Base-by-base conservation (phyloP, 1,284 basidiomycete genomes). In the Heterobasidion annosum region DNA sequence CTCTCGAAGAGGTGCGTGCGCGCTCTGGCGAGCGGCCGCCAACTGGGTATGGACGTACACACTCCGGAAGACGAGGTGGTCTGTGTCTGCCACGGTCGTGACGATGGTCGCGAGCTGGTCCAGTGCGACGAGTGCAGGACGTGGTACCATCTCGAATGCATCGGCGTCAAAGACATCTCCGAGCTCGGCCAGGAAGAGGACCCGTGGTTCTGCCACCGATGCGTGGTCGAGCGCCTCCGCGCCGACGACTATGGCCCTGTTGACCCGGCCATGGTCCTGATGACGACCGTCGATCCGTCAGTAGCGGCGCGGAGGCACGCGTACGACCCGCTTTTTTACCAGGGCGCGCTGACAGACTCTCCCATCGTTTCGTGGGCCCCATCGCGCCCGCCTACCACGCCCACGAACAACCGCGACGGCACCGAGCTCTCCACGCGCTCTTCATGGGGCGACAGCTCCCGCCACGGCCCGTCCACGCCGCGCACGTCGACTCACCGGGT, bases 91-190 rank as follows among this genome's bases (percentile, higher is more conserved):
- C 67, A 71, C 40, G 82, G 81, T 15, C 71, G 67, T 49, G 83
- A 84, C 59, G 82, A 87, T 57, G 85, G 83, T 0, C 73, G 80
- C 32, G 77, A 83, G 54, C 73, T 88, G 43, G 88, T 91, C 34
- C 88, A 89, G 62, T 91, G 88, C 60, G 86, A 88, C 61, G 74
- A 75, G 8, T 91, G 88, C 65, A 73, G 79, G 62, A 81, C 72
- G 19, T 91, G 88, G 88, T 89, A 85, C 63, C 88, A 91, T 66
- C 71, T 88, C 40, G 68, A 79, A 49, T 91, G 88, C 65, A 81
- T 91, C 54, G 86, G 85, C 45, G 82, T 90, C 59, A 68, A 67
- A 54, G 74, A 73, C 61, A 74, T 79, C 47, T 66, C 73, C 9
- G 81, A 88, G 51, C 70, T 90, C n/a, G 88, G 86, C 6, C 75